Evolutionary conservation across 2,329 filamentous ascomycete species (phyloP), one percentile per base, ranked within the genome.

Genomic region (Mollisiaceae sp.): DNA sequence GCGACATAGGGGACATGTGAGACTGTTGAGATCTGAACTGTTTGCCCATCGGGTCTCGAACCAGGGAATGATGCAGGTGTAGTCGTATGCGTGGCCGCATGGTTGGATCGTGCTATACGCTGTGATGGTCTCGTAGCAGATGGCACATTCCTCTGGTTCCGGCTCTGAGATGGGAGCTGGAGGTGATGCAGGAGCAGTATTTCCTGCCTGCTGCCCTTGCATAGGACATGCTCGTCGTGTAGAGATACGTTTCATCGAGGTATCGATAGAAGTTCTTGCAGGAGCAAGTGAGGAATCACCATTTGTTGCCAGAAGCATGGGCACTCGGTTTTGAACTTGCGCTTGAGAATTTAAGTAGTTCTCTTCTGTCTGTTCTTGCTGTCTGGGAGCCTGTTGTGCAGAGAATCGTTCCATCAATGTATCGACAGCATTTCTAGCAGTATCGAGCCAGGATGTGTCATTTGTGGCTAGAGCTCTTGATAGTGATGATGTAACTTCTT

Each of bases 51-150:
- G 32, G 8, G 18, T 39, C 20, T 32, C 35, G 18, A 61, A 18
- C 59, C 59, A 61, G n/a, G 36, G 27, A 45, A 63, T 58, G 1
- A 63, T 36, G 32, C 60, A 63, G 11, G 27, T 22, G 27, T 36
- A n/a, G 52, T 63, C 60, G 39, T 58, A 63, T 24, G 18, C 38
- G 41, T 63, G 60, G 22, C 35, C 54, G 27, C 60, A 63, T 15
- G 60, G 60, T 11, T 50, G 24, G 2, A 58, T 9, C 22, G 45
- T 63, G 14, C 52, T 57, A 18, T 50, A 41, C 22, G 39, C 39
- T 12, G 38, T 18, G 6, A 58, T 36, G 6, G 15, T 24, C 22
- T 63, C 60, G 18, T 38, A 52, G 41, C 60, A 63, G 12, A 63
- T 58, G 32, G 41, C 24, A 24, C 60, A 63, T 15, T 58, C 24